Evolutionary conservation across 179 eudicot genomes (phyloP).

Genomic region (Beta macrorhiza): DNA sequence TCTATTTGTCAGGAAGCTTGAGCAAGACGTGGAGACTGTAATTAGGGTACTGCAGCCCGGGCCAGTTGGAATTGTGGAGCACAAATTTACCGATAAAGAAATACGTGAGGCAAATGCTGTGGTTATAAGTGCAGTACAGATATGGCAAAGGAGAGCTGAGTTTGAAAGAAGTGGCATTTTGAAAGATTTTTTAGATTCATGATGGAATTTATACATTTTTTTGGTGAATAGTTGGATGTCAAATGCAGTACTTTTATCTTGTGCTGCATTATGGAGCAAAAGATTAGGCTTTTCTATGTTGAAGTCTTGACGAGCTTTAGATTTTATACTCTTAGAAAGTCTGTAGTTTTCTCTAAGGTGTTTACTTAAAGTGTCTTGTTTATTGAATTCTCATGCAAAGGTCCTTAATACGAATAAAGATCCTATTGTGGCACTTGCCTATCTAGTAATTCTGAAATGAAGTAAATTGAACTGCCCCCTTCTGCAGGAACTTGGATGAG

Average conservation of each 20-base stretch:
- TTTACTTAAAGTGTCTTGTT: background rate
- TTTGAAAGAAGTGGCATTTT: constrained; percentile 47
- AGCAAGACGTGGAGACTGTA: constrained; percentile 86
- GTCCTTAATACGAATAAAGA: background rate
- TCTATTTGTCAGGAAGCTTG: constrained; percentile 62
- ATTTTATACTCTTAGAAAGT: background rate
- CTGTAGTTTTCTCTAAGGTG: background rate
- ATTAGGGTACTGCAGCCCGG: constrained; percentile 87
- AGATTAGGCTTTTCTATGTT: background rate
- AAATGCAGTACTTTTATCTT: background rate
- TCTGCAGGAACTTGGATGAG: background rate
- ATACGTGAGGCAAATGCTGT: constrained; percentile 60
- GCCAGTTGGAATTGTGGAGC: constrained; percentile 84
- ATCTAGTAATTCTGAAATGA: background rate
- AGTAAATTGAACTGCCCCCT: background rate
- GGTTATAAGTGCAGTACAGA: constrained; percentile 62
- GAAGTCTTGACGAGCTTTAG: background rate
- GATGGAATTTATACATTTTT: constrained; percentile 5
- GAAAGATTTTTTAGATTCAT: constrained; percentile 56
- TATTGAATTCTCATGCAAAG: background rate
- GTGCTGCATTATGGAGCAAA: background rate
- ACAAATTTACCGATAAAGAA: constrained; percentile 83
- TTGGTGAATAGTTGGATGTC: background rate
- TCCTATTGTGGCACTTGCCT: background rate
- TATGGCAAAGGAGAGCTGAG: constrained; percentile 70